A percentile compares a stretch with the other conserved stretches of the same genome.
phyloP scores from a whole-genome alignment of 2,329 filamentous ascomycete genomes.

The Aspergillus melleus region DNA sequence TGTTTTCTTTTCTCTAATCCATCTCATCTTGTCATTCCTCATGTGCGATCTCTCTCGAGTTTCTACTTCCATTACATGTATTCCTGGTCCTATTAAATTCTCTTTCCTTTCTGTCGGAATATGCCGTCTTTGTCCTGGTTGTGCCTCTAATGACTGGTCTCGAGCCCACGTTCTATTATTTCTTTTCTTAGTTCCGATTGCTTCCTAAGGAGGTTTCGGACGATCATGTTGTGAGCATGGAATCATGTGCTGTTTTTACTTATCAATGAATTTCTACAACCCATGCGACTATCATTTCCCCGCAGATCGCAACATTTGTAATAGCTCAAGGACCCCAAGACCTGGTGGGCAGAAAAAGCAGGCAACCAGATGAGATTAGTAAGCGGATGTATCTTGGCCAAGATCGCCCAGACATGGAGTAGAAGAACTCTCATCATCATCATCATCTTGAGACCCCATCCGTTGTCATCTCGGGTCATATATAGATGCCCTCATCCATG shows the following conservation, averaged over 20 bases:
- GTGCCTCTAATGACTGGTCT: not conserved
- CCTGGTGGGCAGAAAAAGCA: too few relatives aligned
- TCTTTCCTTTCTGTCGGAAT: not conserved
- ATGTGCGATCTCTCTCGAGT: not conserved
- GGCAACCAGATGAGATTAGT: not conserved
- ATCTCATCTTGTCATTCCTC: not conserved
- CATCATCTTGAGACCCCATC: not conserved
- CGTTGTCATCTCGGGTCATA: not conserved
- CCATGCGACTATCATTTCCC: not conserved
- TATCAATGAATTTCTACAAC: not conserved
- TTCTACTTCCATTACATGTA: not conserved
- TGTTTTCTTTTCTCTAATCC: slow-evolving; percentile 3
- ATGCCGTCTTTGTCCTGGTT: not conserved
- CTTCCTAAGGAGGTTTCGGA: not conserved
- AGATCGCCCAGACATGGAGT: too few relatives aligned
- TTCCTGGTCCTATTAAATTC: not conserved
- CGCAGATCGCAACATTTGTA: too few relatives aligned
- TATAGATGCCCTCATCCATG: not conserved
- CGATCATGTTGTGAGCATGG: not conserved
- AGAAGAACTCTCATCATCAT: not conserved
- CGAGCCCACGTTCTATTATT: not conserved
- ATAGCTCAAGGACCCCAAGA: too few relatives aligned
- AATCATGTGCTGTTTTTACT: not conserved
- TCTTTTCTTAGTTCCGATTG: not conserved
- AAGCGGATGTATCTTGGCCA: not conserved